A percentile compares a stretch with the other conserved stretches of the same genome.
Conservation (phyloP, 2,329 filamentous ascomycete genomes). For the Cladorrhinum sp. region DNA sequence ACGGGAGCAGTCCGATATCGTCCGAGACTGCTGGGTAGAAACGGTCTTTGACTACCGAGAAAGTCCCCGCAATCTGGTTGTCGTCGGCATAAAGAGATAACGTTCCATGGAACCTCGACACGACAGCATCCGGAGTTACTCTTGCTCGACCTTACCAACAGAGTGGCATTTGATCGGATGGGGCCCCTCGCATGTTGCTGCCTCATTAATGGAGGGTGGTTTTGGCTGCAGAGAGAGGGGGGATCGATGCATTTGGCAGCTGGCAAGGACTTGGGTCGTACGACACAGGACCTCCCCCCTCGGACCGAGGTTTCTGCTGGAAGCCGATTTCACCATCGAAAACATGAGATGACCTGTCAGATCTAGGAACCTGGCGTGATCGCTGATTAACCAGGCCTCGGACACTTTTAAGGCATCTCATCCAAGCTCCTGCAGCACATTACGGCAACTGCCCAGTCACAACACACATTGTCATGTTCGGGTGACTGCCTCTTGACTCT, state of each 20-base stretch:
- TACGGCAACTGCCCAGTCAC: background rate
- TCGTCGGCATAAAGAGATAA: conserved; percentile 76
- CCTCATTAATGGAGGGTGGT: background rate
- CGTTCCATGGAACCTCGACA: background rate
- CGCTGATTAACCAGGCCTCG: background rate
- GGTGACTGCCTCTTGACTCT: background rate
- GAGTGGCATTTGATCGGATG: background rate
- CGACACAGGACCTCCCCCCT: background rate
- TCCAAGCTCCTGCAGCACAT: background rate
- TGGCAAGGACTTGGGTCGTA: background rate
- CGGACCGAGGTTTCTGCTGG: background rate
- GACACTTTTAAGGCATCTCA: background rate
- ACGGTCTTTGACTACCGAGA: conserved; percentile 83
- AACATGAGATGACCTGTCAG: background rate
- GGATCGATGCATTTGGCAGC: background rate
- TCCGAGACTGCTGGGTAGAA: conserved; percentile 83
- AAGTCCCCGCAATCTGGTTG: conserved; percentile 87
- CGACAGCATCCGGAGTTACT: background rate
- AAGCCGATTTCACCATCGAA: background rate
- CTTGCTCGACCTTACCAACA: background rate
- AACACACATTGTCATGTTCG: background rate
- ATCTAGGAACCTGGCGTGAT: background rate
- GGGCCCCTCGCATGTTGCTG: background rate
- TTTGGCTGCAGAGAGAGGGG: too few relatives aligned
- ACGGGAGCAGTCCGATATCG: conserved; percentile 68